Base-by-base conservation (phyloP, 345 rosid genomes). In the Populus ilicifolia region DNA sequence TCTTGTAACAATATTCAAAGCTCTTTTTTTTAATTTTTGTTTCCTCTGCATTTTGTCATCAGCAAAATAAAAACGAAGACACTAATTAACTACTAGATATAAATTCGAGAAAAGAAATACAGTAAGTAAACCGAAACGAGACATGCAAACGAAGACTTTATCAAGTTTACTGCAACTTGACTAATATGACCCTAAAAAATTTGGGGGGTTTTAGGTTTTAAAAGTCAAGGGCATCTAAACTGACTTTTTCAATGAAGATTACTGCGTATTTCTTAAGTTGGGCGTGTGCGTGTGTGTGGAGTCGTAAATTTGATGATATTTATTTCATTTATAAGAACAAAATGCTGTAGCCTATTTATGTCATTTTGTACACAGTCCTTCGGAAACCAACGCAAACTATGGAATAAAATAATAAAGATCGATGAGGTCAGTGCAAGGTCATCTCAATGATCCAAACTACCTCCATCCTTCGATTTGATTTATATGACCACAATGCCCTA, bases 351-450 rank as follows among this genome's bases (percentile, higher is more conserved):
- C 83, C 63, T 67, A 67, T 75, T 80, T 76, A 82, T 65, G 85
- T 79, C 65, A 87, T 87, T 82, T 86, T 38, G 71, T 10, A 14
- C 21, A 36, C 54, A 69, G 25, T 71, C 78, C 74, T 77, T 79
- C 71, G 84, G 82, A 81, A 87, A 83, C 87, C 79, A 78, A 80
- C 85, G 86, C 87, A 79, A 82, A 74, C 85, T 82, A 77, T 80
- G 84, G 87, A 85, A 85, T 85, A 89, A 84, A 83, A 87, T 75
- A 86, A 75, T 43, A 11, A 11, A 43, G 46, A 43, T 43, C 76
- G 88, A 84, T 82, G 80, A 84, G 89, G 89, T 86, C 79, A 86
- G 91, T 88, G 81, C 84, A 83, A 77, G 72, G 90, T 86, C 91
- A 83, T 84, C 80, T 89, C 91, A 86, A 84, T 82, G 87, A 86